Evolutionary conservation across 345 rosid genomes (phyloP).

Genomic region (Pistacia atlantica): DNA sequence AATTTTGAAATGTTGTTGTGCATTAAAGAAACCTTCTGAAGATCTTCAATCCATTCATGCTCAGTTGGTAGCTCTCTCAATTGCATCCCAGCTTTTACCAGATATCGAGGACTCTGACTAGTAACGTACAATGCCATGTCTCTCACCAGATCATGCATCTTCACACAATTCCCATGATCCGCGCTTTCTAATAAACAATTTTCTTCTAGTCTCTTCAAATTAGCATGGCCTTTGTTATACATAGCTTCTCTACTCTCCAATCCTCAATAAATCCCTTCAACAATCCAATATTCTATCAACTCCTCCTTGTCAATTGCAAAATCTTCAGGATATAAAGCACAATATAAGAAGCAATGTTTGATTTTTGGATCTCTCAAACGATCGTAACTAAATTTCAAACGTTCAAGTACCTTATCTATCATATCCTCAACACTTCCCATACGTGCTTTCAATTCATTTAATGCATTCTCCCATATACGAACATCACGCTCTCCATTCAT

Average conservation of each 20-base stretch:
- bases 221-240: conserved; percentile 15
- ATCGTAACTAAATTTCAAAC: background rate
- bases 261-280: conserved; percentile 15
- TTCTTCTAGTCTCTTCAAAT: conserved; percentile 20
- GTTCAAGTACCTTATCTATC: too few species aligned
- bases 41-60: conserved; percentile 21
- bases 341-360: conserved; percentile 22
- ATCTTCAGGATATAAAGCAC: conserved; percentile 24
- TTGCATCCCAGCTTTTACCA: conserved; percentile 24
- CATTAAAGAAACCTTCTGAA: conserved; percentile 19
- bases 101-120: background rate
- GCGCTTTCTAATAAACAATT: conserved; percentile 18
- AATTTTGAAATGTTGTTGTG: background rate
- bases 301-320: background rate
- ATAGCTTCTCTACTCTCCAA: conserved; percentile 4
- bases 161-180: background rate
- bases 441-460: conserved; percentile 1
- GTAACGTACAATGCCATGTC: conserved; percentile 23
- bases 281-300: conserved; percentile 27
- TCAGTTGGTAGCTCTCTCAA: conserved; percentile 18
- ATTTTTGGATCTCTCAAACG: background rate
- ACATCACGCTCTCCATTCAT: background rate
- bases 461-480: conserved; percentile 6
- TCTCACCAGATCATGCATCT: conserved; percentile 34
- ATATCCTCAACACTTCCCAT: background rate